phyloP scores from a whole-genome alignment of 371 early-diverging fungal genomes.

The Chytridium lagenaria region DNA sequence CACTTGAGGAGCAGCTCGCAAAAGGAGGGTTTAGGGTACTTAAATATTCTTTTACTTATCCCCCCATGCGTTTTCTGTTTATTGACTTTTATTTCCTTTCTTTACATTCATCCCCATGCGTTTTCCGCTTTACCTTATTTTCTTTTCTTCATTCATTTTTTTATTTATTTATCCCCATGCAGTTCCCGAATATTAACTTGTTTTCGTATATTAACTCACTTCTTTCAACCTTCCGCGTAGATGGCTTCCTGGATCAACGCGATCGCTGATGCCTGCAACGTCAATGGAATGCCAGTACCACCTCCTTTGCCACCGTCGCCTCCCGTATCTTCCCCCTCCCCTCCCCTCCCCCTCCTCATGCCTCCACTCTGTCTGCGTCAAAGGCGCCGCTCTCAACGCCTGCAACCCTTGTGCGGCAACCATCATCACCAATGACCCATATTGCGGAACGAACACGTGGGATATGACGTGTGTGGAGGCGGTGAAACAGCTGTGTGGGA shows the following conservation, averaged over 20 bases:
- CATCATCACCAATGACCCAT: constrained; percentile 7
- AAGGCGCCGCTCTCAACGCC: no score
- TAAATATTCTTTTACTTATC: no score
- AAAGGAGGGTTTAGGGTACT: constrained; percentile 31
- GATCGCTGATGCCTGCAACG: constrained; percentile 36
- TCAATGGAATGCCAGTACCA: no score
- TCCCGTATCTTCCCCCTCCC: not conserved
- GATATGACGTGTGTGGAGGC: constrained; percentile 15
- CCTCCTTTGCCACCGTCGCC: not conserved
- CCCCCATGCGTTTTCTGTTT: not conserved
- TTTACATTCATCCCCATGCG: no score
- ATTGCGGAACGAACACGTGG: constrained; percentile 14
- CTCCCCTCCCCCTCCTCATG: constrained; percentile 16
- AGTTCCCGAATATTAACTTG: no score
- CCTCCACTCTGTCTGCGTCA: no score
- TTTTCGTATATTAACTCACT: no score
- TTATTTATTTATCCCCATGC: no score
- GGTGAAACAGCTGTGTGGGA: constrained; percentile 6
- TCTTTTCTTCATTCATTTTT: no score
- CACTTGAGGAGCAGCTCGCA: constrained; percentile 29
- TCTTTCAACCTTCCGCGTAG: not conserved
- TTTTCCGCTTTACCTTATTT: no score
- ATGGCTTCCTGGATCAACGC: constrained; percentile 39
- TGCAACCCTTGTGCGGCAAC: constrained; percentile 6
- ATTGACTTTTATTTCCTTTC: no score